Evolutionary conservation across 2,329 filamentous ascomycete species (phyloP).

Genomic region (Colletotrichum kahawae): DNA sequence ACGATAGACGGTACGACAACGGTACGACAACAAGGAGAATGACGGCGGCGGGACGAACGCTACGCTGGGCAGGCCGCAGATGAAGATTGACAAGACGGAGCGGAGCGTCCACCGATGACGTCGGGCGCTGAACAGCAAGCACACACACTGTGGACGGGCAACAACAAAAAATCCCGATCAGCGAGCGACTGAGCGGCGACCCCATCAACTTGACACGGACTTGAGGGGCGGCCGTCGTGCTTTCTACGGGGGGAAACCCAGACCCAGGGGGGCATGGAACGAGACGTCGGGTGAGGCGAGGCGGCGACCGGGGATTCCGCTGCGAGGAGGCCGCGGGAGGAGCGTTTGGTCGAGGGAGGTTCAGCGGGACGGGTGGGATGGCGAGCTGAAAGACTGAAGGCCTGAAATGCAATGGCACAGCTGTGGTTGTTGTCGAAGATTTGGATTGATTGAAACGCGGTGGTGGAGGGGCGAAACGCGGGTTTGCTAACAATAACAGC

Average conservation of each 20-base stretch:
- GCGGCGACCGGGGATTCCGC: not conserved
- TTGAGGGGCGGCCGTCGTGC: not conserved
- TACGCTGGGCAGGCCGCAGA: not conserved
- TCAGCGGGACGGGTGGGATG: not conserved
- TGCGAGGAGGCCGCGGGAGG: not conserved
- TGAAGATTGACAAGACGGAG: not conserved
- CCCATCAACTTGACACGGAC: conserved; percentile 19
- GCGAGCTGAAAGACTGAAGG: not conserved
- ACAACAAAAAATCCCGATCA: not conserved
- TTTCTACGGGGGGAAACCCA: not conserved
- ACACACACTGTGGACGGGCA: not conserved
- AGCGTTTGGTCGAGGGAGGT: not conserved
- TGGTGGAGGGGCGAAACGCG: not conserved
- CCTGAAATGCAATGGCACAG: not conserved
- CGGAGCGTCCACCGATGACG: conserved; percentile 7
- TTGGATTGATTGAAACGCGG: not conserved
- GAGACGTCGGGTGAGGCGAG: not conserved
- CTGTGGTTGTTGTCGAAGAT: not conserved
- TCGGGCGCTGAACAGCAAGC: not conserved
- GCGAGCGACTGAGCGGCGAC: not conserved
- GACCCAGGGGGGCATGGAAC: no score
- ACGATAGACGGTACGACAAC: not conserved
- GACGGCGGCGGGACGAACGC: not conserved
- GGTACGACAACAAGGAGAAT: not conserved
- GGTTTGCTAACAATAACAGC: not conserved